phyloP scores from a whole-genome alignment of 2,329 filamentous ascomycete species.

The Pseudogymnoascus sp. region DNA sequence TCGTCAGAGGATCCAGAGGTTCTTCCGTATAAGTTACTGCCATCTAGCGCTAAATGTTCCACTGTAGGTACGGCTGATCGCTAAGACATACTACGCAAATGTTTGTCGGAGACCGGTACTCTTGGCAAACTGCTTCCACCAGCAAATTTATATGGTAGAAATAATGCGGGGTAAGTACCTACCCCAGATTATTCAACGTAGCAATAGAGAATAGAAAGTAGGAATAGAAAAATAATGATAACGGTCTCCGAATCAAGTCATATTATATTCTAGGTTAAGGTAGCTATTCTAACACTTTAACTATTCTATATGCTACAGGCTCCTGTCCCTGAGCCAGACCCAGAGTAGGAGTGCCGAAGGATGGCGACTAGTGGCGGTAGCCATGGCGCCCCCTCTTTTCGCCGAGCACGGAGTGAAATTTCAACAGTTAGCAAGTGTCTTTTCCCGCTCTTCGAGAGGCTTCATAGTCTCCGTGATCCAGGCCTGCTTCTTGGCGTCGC shows the following conservation, averaged over 20 bases:
- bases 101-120: not conserved
- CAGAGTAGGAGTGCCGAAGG: not conserved
- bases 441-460: slow-evolving; percentile 18
- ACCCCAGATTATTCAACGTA: not conserved
- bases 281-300: not conserved
- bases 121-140: not conserved
- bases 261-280: not conserved
- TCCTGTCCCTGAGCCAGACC: not conserved
- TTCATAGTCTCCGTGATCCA: slow-evolving; percentile 31
- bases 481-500: slow-evolving; percentile 36
- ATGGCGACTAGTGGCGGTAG: not conserved
- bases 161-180: not conserved
- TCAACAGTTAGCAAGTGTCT: not conserved
- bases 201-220: not conserved
- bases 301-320: not conserved
- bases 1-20: not conserved
- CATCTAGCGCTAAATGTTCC: not conserved
- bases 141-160: not conserved
- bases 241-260: not conserved
- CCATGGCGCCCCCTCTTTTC: not conserved
- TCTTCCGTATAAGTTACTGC: not conserved
- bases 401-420: not conserved
- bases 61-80: not conserved
- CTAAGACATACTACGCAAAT: not conserved
- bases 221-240: not conserved